Base-by-base conservation (phyloP, 2,329 filamentous ascomycete species). In the Fusarium chaquense region DNA sequence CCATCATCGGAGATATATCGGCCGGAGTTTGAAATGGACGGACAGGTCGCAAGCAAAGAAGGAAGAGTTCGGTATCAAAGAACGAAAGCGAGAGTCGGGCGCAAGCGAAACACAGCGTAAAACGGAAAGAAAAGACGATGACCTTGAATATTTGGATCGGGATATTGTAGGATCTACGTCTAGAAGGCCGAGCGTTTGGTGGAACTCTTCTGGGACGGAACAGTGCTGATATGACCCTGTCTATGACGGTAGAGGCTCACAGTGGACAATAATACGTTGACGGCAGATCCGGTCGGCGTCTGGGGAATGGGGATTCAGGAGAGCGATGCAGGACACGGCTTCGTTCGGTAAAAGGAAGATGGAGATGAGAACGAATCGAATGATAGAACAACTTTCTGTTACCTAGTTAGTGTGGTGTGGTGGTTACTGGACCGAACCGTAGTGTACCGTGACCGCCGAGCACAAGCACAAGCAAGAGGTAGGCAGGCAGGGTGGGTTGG, bases 1-100 rank as follows among this genome's bases (percentile, higher is more conserved):
- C 73, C 78, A 80, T 80, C 69, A 74, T 80, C 70, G 71, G 69
- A 72, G 59, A 63, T 67, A 58, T 62, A 59, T 63, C 69, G 71
- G 68, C 41, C 41, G 70, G 54, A 51, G 46, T 60, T 58, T 50
- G 59, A 47, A 22, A 50, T 55, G n/a, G 58, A 68, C 16, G 45
- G 58, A 68, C 20, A 41, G 18, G 35, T 44, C 49, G 45, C 47
- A 55, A 45, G 26, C 20, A 64, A 58, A 32, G 43, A 52, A 46
- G 6, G 49, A 36, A 36, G 26, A 36, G 43, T 51, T 57, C 44
- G 47, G 16, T 44, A 44, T 57, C 40, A n/a, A 35, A 38, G 45
- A 33, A 22, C 45, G 32, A 63, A 53, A 32, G 36, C 36, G 53
- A 64, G 46, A 44, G 46, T 67, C 26, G 32, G 54, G 65, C 67